Evolutionary conservation across 2,329 filamentous ascomycete species (phyloP).

Genomic region (Epichloe coenophiala): DNA sequence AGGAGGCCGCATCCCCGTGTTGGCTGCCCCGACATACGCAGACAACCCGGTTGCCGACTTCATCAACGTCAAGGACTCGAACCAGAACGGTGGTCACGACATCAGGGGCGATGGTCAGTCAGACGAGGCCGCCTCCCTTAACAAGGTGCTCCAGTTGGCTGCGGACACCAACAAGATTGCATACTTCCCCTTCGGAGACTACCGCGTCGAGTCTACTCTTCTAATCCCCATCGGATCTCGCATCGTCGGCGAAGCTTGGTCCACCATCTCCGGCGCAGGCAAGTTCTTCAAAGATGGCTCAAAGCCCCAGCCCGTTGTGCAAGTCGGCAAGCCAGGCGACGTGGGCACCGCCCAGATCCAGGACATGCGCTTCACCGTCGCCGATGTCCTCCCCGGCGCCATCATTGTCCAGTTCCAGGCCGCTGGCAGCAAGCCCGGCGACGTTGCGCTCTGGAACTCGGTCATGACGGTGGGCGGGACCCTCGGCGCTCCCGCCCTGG

Average conservation of each 20-base stretch:
- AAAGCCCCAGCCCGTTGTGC: slow-evolving; percentile 33
- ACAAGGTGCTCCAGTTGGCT: slow-evolving; percentile 23
- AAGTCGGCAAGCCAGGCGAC: slow-evolving; percentile 37
- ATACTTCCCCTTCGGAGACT: slow-evolving; percentile 18
- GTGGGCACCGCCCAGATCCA: slow-evolving; percentile 34
- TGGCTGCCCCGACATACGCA: slow-evolving; percentile 27
- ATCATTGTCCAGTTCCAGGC: slow-evolving; percentile 25
- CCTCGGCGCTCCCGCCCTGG: slow-evolving; percentile 20
- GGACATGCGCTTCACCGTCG: slow-evolving; percentile 38
- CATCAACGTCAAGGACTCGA: slow-evolving; percentile 25
- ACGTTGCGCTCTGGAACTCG: slow-evolving; percentile 37
- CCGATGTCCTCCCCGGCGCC: slow-evolving; percentile 27
- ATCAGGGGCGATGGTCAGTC: slow-evolving; percentile 24
- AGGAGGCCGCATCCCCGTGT: slow-evolving; percentile 21
- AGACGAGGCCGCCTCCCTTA: slow-evolving; percentile 25
- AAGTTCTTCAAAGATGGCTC: slow-evolving; percentile 26
- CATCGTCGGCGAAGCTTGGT: slow-evolving; percentile 42
- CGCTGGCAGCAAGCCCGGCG: slow-evolving; percentile 27
- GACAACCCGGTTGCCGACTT: slow-evolving; percentile 15
- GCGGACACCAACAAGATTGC: slow-evolving; percentile 17
- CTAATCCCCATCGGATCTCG: slow-evolving; percentile 25
- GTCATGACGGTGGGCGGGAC: slow-evolving; percentile 33
- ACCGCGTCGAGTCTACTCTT: slow-evolving; percentile 15
- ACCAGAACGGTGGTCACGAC: slow-evolving; percentile 14
- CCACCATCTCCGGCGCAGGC: slow-evolving; percentile 35